phyloP scores from a whole-genome alignment of 2,329 filamentous ascomycete species.

The Helotiales sp. region DNA sequence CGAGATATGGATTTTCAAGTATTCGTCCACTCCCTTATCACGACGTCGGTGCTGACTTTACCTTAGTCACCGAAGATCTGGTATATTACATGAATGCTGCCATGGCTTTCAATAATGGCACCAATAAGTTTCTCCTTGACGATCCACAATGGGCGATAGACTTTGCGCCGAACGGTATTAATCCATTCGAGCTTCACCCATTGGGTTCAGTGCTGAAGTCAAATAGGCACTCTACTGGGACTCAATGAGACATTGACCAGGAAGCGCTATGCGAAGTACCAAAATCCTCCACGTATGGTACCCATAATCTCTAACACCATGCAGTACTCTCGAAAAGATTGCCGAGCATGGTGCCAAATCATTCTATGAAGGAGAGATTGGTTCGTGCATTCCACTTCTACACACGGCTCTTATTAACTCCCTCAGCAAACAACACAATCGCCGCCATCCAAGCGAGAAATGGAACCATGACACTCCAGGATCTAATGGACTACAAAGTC shows the following conservation, averaged over 20 bases:
- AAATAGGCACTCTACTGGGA: slow-evolving; percentile 50
- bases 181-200: no score
- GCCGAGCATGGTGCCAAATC: slow-evolving; percentile 57
- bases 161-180: slow-evolving; percentile 64
- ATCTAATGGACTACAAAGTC: slow-evolving; percentile 65
- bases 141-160: slow-evolving; percentile 66
- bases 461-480: slow-evolving; percentile 67
- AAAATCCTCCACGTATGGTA: neutral
- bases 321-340: slow-evolving; percentile 59
- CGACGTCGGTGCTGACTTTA: slow-evolving; percentile 16
- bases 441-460: slow-evolving; percentile 55
- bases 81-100: slow-evolving; percentile 68
- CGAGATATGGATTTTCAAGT: slow-evolving; percentile 66
- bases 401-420: slow-evolving; percentile 3
- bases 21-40: neutral
- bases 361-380: slow-evolving; percentile 62
- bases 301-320: neutral
- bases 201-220: neutral
- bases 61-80: slow-evolving; percentile 66
- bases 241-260: slow-evolving; percentile 65
- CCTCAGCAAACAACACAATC: slow-evolving; percentile 58
- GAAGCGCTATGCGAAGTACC: slow-evolving; percentile 59
- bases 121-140: slow-evolving; percentile 58
- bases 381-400: slow-evolving; percentile 11
- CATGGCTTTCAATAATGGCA: slow-evolving; percentile 27